phyloP scores from a whole-genome alignment of 2,329 filamentous ascomycete genomes.

The Diaporthe nobilis region DNA sequence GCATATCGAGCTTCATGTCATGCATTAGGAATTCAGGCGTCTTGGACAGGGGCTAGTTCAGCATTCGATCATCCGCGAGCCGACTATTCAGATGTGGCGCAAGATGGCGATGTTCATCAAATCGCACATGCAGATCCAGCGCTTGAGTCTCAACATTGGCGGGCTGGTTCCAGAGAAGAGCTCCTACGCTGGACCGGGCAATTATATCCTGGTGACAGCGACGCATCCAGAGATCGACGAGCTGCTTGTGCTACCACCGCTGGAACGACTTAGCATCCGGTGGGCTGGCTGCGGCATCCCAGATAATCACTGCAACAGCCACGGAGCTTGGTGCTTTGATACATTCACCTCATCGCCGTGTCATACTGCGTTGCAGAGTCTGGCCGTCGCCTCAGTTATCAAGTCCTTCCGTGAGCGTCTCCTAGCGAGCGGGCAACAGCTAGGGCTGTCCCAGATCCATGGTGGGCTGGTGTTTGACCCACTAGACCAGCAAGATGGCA shows the following conservation, averaged over 20 bases:
- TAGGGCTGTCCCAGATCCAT: neutral
- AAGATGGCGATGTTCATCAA: neutral
- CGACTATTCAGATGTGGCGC: neutral
- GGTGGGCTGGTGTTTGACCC: neutral
- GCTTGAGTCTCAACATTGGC: neutral
- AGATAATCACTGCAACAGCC: neutral
- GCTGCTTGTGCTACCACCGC: neutral
- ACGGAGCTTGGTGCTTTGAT: neutral
- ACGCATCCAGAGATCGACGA: neutral
- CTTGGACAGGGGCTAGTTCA: neutral
- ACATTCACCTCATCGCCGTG: neutral
- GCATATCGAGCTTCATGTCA: neutral
- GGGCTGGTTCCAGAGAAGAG: neutral
- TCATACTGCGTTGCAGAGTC: neutral
- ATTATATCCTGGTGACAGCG: neutral
- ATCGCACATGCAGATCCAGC: neutral
- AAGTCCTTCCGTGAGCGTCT: neutral
- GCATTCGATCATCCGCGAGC: neutral
- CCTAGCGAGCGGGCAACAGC: neutral
- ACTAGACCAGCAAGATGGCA: neutral
- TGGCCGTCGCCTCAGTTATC: neutral
- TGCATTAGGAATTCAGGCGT: neutral
- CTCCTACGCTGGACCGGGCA: neutral
- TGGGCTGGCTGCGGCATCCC: neutral
- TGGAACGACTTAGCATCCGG: neutral